Evolutionary conservation across 2,329 filamentous ascomycete species (phyloP).

Genomic region (Phialemonium atrogriseum): DNA sequence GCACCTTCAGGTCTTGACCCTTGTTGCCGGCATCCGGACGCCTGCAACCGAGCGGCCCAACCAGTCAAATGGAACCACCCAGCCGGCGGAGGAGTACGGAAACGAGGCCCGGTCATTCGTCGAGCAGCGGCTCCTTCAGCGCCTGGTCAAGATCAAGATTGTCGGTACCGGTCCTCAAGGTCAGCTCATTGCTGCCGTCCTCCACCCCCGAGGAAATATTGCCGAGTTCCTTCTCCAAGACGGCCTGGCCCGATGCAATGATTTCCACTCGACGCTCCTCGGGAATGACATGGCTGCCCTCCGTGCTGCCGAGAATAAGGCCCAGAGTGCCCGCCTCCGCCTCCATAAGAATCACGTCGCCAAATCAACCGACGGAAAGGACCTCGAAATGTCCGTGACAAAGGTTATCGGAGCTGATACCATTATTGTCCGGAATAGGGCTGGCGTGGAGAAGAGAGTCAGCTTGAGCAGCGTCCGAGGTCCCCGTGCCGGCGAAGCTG

Average conservation of each 20-base stretch:
- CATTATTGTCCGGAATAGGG: conserved; percentile 76
- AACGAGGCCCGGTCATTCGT: conserved; percentile 86
- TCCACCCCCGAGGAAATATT: conserved; percentile 88
- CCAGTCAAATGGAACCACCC: conserved; percentile 67
- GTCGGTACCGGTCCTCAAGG: conserved; percentile 84
- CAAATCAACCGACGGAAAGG: conserved; percentile 54
- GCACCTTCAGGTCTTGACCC: conserved; percentile 81
- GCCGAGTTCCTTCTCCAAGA: conserved; percentile 84
- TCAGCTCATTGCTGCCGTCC: conserved; percentile 78
- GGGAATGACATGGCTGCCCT: conserved; percentile 81
- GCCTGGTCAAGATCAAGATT: conserved; percentile 73
- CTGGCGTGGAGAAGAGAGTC: conserved; percentile 79
- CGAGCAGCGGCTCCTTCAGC: conserved; percentile 77
- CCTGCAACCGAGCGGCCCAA: conserved; percentile 84
- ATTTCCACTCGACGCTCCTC: conserved; percentile 90
- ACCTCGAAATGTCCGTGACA: conserved; percentile 73
- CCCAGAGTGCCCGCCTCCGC: conserved; percentile 67
- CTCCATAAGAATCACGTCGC: conserved; percentile 75
- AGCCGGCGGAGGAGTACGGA: conserved; percentile 81
- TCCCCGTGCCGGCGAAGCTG: conserved; percentile 79
- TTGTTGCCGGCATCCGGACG: conserved; percentile 81
- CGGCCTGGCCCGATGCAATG: conserved; percentile 84
- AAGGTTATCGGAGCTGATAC: conserved; percentile 87
- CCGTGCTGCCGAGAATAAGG: conserved; percentile 77
- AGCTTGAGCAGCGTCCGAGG: conserved; percentile 89